Evolutionary conservation across 1,139 yeast species (phyloP).

Genomic region (Protomyces inouyei): DNA sequence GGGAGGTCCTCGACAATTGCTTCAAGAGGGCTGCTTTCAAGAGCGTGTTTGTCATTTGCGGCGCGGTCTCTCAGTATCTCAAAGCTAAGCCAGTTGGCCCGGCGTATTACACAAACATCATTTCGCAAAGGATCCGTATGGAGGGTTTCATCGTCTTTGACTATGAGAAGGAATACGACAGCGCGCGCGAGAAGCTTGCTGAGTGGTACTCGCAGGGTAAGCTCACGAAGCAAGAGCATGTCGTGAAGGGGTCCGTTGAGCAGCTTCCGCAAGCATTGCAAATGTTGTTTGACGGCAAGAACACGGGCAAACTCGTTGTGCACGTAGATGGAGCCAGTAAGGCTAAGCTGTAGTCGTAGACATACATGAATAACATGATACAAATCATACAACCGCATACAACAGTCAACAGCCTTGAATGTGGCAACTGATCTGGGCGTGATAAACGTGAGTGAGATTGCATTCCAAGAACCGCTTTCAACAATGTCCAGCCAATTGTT

Average conservation of each 20-base stretch:
- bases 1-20: constrained; percentile 51
- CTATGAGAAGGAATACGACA: constrained; percentile 16
- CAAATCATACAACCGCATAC: too few relatives aligned
- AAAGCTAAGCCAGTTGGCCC: constrained; percentile 35
- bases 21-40: constrained; percentile 44
- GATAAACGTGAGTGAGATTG: too few relatives aligned
- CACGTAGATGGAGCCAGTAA: not conserved
- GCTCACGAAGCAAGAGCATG: constrained; percentile 24
- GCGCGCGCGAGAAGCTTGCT: constrained; percentile 25
- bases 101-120: constrained; percentile 18
- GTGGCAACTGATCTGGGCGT: too few relatives aligned
- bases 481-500: too few relatives aligned
- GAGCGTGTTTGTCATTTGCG: constrained; percentile 56
- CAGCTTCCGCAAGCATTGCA: constrained; percentile 26
- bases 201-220: constrained; percentile 28
- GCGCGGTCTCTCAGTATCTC: constrained; percentile 58
- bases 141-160: constrained; percentile 30
- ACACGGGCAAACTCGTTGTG: constrained; percentile 29
- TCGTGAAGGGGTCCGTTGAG: constrained; percentile 27
- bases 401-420: too few relatives aligned
- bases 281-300: constrained; percentile 28
- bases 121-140: constrained; percentile 17
- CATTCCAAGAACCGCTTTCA: too few relatives aligned
- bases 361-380: not conserved
- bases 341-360: not conserved